These are phyloP conservation scores for Solanum microdontum DNA, from an alignment of 257 asterid species.

Conservation along the genomic window DNA sequence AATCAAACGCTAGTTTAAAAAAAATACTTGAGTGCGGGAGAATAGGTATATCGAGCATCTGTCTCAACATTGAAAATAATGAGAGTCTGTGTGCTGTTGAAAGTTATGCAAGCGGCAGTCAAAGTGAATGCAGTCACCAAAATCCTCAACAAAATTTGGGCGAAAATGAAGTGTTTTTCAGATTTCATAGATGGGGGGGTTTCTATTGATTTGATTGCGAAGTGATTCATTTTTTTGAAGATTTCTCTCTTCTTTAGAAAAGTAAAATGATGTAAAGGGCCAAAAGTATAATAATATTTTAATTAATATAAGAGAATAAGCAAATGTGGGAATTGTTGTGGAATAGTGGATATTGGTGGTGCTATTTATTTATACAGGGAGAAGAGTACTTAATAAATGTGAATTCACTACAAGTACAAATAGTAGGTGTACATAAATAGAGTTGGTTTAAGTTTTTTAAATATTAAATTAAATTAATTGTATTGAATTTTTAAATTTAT, in stretches of 20 bases:
- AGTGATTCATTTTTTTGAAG: background rate
- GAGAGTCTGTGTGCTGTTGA: conserved; percentile 36
- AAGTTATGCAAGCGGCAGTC: conserved; percentile 39
- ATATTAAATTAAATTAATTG: background rate
- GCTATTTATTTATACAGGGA: background rate
- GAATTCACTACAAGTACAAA: background rate
- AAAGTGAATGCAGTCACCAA: conserved; percentile 27
- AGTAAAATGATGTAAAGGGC: background rate
- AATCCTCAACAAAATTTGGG: conserved; percentile 34
- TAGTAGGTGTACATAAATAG: too few species aligned
- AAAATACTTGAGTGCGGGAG: conserved; percentile 45
- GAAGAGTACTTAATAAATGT: background rate
- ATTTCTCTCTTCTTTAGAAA: background rate
- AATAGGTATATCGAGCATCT: conserved; percentile 47
- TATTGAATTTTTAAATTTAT: background rate
- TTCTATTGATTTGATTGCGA: conserved; percentile 1
- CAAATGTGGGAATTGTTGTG: background rate
- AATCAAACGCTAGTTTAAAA: background rate
- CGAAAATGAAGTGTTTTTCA: conserved; percentile 4
- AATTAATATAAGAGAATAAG: background rate
- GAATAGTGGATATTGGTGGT: background rate
- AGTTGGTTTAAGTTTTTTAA: background rate
- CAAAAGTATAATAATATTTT: background rate
- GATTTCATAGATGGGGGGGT: conserved; percentile 11
- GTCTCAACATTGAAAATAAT: conserved; percentile 23